phyloP scores from a whole-genome alignment of 106 monocot genomes.

The Acanthochlamys bracteata region DNA sequence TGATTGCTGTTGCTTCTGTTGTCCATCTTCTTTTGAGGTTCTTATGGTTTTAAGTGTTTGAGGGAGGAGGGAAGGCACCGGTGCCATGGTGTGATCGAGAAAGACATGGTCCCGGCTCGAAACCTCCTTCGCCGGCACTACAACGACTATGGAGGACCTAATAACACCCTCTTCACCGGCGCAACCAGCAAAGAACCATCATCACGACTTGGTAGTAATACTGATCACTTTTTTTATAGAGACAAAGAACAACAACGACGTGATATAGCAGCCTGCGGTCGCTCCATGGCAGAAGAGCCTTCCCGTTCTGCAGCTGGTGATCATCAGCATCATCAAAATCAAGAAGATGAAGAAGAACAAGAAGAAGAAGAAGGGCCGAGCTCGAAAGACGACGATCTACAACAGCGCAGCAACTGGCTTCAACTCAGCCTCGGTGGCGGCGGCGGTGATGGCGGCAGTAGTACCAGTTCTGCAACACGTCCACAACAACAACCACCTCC shows the following conservation, averaged over 20 bases:
- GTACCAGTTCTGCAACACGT: background rate
- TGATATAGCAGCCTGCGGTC: background rate
- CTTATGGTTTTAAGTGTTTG: background rate
- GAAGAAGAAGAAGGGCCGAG: constrained; percentile 3
- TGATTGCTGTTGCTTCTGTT: background rate
- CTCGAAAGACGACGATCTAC: constrained; percentile 7
- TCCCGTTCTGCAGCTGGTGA: constrained; percentile 7
- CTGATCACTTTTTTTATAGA: no score
- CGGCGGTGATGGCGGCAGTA: background rate
- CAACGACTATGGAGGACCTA: constrained; percentile 14
- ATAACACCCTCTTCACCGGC: background rate
- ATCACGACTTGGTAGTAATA: no score
- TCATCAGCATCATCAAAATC: no score
- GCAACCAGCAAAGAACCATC: background rate
- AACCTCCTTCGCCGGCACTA: constrained; percentile 31
- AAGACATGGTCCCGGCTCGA: constrained; percentile 31
- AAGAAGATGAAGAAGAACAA: background rate
- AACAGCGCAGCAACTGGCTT: constrained; percentile 23
- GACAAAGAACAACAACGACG: background rate
- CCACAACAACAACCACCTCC: background rate
- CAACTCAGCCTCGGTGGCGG: constrained; percentile 28
- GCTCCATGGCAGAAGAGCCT: constrained; percentile 30
- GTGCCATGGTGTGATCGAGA: constrained; percentile 1
- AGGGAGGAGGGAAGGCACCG: background rate
- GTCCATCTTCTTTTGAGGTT: background rate